A percentile compares a stretch with the other conserved stretches of the same genome.
Conservation (phyloP, 179 eudicot genomes). For the Spergularia azorica region DNA sequence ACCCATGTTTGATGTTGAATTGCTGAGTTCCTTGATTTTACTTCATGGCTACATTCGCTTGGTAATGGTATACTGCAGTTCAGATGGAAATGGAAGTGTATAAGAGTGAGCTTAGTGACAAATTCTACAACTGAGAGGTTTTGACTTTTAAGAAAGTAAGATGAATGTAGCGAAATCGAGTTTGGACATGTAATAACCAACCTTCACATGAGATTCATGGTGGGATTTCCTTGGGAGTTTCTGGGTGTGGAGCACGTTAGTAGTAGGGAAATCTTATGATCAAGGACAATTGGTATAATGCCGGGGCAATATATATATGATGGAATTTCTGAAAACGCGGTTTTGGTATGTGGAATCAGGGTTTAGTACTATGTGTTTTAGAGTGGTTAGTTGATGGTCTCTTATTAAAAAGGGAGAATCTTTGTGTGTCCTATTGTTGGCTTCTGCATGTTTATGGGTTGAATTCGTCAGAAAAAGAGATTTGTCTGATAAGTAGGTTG, state of each 20-base stretch:
- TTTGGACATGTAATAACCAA: neutral
- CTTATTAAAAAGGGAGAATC: neutral
- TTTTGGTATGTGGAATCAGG: conserved; percentile 4
- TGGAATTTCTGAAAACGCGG: neutral
- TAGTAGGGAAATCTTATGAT: neutral
- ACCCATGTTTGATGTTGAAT: neutral
- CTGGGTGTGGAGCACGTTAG: neutral
- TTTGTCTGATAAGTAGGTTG: neutral
- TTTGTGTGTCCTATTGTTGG: neutral
- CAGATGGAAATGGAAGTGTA: neutral
- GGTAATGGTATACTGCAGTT: neutral
- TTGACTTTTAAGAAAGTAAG: neutral
- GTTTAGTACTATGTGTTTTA: neutral
- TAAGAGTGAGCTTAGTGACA: neutral
- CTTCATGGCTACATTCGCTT: neutral
- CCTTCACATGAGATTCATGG: neutral
- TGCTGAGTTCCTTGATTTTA: neutral
- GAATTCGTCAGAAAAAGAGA: neutral
- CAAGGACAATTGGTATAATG: neutral
- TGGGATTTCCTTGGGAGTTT: neutral
- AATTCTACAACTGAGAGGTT: neutral
- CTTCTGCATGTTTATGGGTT: neutral
- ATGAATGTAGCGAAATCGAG: neutral
- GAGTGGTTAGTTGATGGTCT: neutral
- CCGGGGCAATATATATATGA: neutral